Conservation (phyloP, 768 basidiomycete genomes). For the Lyophyllum semitale region DNA sequence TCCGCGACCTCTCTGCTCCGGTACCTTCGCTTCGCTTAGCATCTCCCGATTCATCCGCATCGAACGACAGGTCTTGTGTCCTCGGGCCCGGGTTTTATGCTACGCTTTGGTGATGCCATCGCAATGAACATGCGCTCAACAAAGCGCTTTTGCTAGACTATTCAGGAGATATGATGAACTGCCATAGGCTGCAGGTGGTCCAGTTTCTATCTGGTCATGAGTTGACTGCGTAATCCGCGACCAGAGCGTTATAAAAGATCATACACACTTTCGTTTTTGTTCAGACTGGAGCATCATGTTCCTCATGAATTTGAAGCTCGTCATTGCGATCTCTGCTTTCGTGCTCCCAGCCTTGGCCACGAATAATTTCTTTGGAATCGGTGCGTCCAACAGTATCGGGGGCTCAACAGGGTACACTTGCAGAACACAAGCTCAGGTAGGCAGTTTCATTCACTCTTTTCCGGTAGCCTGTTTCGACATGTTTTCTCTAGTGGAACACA, state of each 20-base stretch:
- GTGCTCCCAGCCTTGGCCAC: slow-evolving; percentile 20
- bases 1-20: not conserved
- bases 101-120: not conserved
- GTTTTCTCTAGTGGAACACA: slow-evolving; percentile 31
- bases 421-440: slow-evolving; percentile 34
- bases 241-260: not conserved
- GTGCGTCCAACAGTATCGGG: slow-evolving; percentile 33
- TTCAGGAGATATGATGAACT: not conserved
- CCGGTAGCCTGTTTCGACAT: not conserved
- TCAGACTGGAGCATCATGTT: not conserved
- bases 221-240: not conserved
- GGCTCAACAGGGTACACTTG: slow-evolving; percentile 30
- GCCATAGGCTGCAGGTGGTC: not conserved
- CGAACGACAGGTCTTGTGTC: not conserved
- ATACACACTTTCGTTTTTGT: too few relatives aligned
- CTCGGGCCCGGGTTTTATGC: not conserved
- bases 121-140: not conserved
- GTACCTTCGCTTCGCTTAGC: not conserved
- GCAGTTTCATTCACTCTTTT: not conserved
- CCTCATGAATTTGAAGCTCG: slow-evolving; percentile 4
- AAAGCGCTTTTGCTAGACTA: not conserved
- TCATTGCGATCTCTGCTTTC: slow-evolving; percentile 12
- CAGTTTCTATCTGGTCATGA: not conserved
- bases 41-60: not conserved
- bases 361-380: slow-evolving; percentile 35